Evolutionary conservation across 106 monocot genomes (phyloP).

Genomic region (Hemerocallis citrina): DNA sequence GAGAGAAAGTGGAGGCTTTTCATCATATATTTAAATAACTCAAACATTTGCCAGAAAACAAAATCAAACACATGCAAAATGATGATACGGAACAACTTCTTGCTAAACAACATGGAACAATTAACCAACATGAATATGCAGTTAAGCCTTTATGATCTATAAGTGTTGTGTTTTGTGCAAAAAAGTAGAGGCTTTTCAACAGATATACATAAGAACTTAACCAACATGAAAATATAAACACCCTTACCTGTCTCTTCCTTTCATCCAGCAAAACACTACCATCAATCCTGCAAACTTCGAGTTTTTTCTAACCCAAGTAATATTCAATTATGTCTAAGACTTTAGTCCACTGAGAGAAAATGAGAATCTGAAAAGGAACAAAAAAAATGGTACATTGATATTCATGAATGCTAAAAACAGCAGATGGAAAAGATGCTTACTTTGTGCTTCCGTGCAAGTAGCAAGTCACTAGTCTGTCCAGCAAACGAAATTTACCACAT

Average conservation of each 20-base stretch:
- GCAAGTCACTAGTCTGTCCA: conserved; percentile 58
- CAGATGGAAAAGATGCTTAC: conserved; percentile 19
- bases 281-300: conserved; percentile 80
- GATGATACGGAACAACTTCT: too few species aligned
- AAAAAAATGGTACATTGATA: not conserved
- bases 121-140: too few species aligned
- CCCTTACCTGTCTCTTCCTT: conserved; percentile 59
- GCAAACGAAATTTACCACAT: conserved; percentile 83
- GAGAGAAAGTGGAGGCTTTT: too few species aligned
- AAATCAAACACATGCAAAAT: too few species aligned
- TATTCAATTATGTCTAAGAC: conserved; percentile 78
- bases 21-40: too few species aligned
- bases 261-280: conserved; percentile 75
- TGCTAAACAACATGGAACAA: too few species aligned
- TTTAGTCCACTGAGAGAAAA: conserved; percentile 96
- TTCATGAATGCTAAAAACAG: not conserved
- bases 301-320: conserved; percentile 56
- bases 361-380: conserved; percentile 53
- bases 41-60: too few species aligned
- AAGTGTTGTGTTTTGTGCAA: not conserved
- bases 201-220: too few species aligned
- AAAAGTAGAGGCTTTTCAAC: too few species aligned
- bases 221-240: not conserved
- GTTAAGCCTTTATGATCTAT: too few species aligned
- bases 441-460: conserved; percentile 80